A percentile compares a stretch with the other conserved stretches of the same genome.
Evolutionary conservation across 176 grass and related monocot genomes (phyloP).

Genomic region (Guadua angustifolia): DNA sequence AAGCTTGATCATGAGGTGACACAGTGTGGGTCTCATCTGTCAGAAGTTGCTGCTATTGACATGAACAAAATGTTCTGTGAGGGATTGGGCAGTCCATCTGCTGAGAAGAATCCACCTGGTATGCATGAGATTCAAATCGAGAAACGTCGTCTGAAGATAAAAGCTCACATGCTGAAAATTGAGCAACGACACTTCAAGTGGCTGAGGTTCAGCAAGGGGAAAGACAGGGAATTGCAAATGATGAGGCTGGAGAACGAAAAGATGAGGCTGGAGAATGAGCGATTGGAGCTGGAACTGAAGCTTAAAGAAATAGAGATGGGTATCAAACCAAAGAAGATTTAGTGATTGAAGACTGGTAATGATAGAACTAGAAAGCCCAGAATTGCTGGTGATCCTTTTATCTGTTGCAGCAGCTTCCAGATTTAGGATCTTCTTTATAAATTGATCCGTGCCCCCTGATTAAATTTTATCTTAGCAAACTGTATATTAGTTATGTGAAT

Average conservation of each 20-base stretch:
- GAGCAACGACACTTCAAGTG: slow-evolving; percentile 72
- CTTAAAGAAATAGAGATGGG: slow-evolving; percentile 70
- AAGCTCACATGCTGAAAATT: slow-evolving; percentile 64
- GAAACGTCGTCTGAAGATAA: slow-evolving; percentile 57
- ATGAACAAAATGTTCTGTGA: slow-evolving; percentile 46
- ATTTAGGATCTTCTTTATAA: slow-evolving; percentile 39
- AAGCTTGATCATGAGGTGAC: slow-evolving; percentile 41
- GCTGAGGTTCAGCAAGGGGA: slow-evolving; percentile 64
- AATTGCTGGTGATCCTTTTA: slow-evolving; percentile 44
- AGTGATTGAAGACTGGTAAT: slow-evolving; percentile 26
- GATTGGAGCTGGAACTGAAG: slow-evolving; percentile 67
- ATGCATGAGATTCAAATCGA: slow-evolving; percentile 45
- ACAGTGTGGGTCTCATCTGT: slow-evolving; percentile 45
- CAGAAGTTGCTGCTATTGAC: slow-evolving; percentile 47
- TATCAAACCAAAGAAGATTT: slow-evolving; percentile 54
- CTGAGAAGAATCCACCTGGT: slow-evolving; percentile 35
- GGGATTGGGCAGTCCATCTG: slow-evolving; percentile 25
- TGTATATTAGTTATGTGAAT: slow-evolving; percentile 27
- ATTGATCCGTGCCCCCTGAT: slow-evolving; percentile 22
- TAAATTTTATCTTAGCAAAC: slow-evolving; percentile 42
- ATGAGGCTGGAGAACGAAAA: slow-evolving; percentile 79
- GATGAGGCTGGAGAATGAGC: slow-evolving; percentile 81
- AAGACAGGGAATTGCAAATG: slow-evolving; percentile 73
- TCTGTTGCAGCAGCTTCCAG: slow-evolving; percentile 47
- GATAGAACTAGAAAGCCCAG: slow-evolving; percentile 43